Evolutionary conservation across 1,139 yeast species (phyloP).

Genomic region (Schwanniomyces etchellsii): DNA sequence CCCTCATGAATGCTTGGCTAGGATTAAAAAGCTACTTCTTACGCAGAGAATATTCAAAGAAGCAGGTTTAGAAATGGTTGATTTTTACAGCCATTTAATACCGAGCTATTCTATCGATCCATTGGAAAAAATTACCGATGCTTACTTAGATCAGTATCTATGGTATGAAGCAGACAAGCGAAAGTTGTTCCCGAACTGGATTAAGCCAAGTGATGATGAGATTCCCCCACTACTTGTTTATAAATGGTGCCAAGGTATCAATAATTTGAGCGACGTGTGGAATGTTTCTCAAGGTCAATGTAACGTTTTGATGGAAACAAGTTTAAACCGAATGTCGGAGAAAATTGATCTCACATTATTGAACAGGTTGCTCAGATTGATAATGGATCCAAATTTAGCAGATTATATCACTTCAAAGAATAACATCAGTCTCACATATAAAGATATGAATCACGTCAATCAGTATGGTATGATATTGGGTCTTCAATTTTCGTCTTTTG

Average conservation of each 20-base stretch:
- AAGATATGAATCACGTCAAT: constrained; percentile 93
- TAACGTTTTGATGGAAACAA: constrained; percentile 79
- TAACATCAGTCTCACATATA: constrained; percentile 74
- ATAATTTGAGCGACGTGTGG: constrained; percentile 78
- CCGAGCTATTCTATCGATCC: constrained; percentile 92
- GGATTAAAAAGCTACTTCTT: constrained; percentile 74
- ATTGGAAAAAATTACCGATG: constrained; percentile 91
- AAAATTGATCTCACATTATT: constrained; percentile 84
- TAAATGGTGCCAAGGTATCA: constrained; percentile 95
- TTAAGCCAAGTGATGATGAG: constrained; percentile 91
- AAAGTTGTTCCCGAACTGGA: constrained; percentile 89
- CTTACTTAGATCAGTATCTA: constrained; percentile 88
- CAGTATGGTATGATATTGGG: constrained; percentile 87
- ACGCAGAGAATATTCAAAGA: constrained; percentile 94
- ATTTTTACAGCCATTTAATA: constrained; percentile 73
- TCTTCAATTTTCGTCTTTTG: constrained; percentile 82
- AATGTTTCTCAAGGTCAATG: constrained; percentile 66
- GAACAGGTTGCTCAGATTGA: constrained; percentile 71
- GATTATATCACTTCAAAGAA: constrained; percentile 93
- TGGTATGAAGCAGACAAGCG: constrained; percentile 95
- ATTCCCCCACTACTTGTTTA: constrained; percentile 88
- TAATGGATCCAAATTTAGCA: constrained; percentile 88
- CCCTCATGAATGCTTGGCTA: constrained; percentile 86
- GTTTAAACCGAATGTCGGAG: constrained; percentile 66
- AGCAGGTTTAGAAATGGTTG: constrained; percentile 86